These are phyloP conservation scores for Castanospermum australe DNA, from an alignment of 306 rosid species.

Conservation along the genomic window DNA sequence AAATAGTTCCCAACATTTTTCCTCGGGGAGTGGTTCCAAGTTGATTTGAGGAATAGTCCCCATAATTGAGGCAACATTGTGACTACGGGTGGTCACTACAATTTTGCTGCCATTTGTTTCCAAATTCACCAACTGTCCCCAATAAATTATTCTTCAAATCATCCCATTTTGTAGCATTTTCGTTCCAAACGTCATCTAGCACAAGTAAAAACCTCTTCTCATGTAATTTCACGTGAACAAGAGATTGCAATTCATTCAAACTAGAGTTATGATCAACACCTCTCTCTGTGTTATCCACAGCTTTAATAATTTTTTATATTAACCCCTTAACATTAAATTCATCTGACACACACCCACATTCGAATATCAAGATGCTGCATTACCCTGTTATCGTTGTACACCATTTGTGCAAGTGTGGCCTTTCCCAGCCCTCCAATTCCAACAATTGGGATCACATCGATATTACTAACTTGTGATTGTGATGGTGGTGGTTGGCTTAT, in stretches of 20 bases:
- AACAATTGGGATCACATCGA: neutral
- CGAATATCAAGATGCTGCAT: neutral
- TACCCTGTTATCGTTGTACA: slow-evolving; percentile 16
- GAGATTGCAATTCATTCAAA: neutral
- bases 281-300: neutral
- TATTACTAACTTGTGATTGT: no score
- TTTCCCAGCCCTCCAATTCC: neutral
- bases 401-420: neutral
- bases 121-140: neutral
- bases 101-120: neutral
- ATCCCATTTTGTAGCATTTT: neutral
- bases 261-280: neutral
- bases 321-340: slow-evolving; percentile 28
- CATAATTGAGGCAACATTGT: neutral
- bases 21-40: no score
- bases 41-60: no score
- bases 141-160: neutral
- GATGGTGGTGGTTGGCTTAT: no score
- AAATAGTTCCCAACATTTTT: no score
- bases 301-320: neutral
- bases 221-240: neutral
- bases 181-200: neutral
- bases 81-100: neutral
- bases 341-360: slow-evolving; percentile 27
- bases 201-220: neutral